Evolutionary conservation across 768 basidiomycete genomes (phyloP), one percentile per base, ranked within the genome.

Genomic region (Kwoniella pini): DNA sequence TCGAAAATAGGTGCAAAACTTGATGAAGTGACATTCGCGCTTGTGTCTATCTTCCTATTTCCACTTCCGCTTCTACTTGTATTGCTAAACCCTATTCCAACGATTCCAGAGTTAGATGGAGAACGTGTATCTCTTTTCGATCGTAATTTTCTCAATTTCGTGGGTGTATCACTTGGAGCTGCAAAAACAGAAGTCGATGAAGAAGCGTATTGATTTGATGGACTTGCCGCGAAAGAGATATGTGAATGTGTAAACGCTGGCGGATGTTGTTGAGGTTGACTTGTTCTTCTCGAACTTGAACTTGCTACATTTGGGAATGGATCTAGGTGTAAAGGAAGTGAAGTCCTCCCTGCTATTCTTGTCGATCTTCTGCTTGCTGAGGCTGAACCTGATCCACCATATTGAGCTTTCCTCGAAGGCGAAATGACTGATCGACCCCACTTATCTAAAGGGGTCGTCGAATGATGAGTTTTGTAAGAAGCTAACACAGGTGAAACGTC

Each of bases 1-100:
- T 69, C 68, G 38, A 69, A 64, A 15, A 60, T 54, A 5, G 68
- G 68, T 0, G 57, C 54, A 40, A 64, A 65, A 42, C 63, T 67
- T n/a, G 46, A 30, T 17, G 40, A 13, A 42, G 9, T 6, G 19
- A 36, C 33, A 15, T 36, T 7, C 15, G 36, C 45, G 17, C 22
- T 61, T 33, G n/a, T n/a, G n/a, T n/a, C n/a, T n/a, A n/a, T 43
- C 33, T 36, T 40, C 21, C 38, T 27, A 30, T 24, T 40, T 3
- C 11, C 19, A 24, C 6, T 7, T 45, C 31, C n/a, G 5, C 3
- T 19, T 22, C 30, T 10, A 30, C 7, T 24, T 19, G 15, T 10
- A 31, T 31, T 3, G 5, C 22, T 19, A 42, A 5, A 15, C 22
- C 30, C 6, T 31, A 33, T 51, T n/a, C 31, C 12, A n/a, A 12